phyloP scores from a whole-genome alignment of 2,329 filamentous ascomycete genomes.

The Colletotrichum theobromicola region DNA sequence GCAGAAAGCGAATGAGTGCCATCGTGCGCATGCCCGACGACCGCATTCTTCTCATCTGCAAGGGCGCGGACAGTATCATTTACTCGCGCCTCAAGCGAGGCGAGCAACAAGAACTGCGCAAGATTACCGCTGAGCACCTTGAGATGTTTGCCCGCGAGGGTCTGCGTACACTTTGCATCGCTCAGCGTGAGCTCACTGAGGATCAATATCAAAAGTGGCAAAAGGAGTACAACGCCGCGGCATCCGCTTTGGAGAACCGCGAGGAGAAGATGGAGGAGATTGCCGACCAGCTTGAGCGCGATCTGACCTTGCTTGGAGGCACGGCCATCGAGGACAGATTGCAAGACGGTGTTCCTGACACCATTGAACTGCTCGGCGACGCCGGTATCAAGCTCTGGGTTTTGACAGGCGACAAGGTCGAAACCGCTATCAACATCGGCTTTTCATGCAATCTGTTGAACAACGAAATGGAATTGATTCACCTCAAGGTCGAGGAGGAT shows the following conservation, averaged over 20 bases:
- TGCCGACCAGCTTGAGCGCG: conserved; percentile 88
- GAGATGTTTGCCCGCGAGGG: conserved; percentile 98
- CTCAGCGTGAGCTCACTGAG: conserved; percentile 79
- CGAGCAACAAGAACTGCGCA: conserved; percentile 83
- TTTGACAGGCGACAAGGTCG: conserved; percentile 96
- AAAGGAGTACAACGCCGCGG: conserved; percentile 84
- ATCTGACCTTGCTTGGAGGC: conserved; percentile 86
- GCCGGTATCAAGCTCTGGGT: conserved; percentile 99
- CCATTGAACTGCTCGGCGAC: conserved; percentile 86
- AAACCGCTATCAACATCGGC: conserved; percentile 99
- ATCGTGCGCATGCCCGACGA: conserved; percentile 95
- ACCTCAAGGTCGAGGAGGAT: conserved; percentile 84
- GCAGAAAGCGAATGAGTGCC: conserved; percentile 95
- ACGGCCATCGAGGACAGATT: conserved; percentile 97
- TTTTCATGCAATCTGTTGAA: conserved; percentile 98
- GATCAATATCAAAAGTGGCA: conserved; percentile 87
- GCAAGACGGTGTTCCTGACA: conserved; percentile 96
- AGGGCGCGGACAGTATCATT: conserved; percentile 96
- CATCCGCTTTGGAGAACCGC: conserved; percentile 81
- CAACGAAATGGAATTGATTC: conserved; percentile 96
- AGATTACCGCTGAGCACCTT: conserved; percentile 87
- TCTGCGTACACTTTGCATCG: conserved; percentile 92
- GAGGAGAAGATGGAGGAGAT: conserved; percentile 93
- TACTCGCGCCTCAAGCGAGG: conserved; percentile 88
- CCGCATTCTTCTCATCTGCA: conserved; percentile 90